phyloP scores from a whole-genome alignment of 768 basidiomycete genomes.

The Cystobasidiopsis lactophilus region DNA sequence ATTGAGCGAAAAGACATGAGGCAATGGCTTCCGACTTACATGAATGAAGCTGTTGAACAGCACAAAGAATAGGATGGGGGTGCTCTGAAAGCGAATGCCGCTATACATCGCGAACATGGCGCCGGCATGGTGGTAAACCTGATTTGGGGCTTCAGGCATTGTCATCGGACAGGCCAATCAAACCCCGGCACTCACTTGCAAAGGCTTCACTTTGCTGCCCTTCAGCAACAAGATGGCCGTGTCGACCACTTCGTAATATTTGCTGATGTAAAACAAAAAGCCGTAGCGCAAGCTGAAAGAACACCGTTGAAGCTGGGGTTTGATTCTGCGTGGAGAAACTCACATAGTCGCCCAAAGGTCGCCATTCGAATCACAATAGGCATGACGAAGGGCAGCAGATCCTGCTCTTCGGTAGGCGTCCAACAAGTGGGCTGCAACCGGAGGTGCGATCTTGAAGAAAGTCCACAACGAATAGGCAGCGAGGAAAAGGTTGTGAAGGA shows the following conservation, averaged over 20 bases:
- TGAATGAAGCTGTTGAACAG: constrained; percentile 20
- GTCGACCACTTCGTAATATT: constrained; percentile 16
- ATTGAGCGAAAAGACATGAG: constrained; percentile 6
- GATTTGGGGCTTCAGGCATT: no score
- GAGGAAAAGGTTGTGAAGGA: constrained; percentile 19
- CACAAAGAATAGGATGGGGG: constrained; percentile 15
- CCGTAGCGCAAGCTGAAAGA: constrained; percentile 8
- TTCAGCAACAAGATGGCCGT: constrained; percentile 20
- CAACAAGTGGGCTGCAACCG: constrained; percentile 1
- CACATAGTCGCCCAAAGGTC: constrained; percentile 10
- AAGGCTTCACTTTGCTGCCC: constrained; percentile 18
- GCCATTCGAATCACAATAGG: background rate
- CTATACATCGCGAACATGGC: constrained; percentile 17
- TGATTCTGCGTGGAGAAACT: no score
- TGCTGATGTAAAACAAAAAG: constrained; percentile 14
- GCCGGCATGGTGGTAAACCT: constrained; percentile 21
- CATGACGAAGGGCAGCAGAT: background rate
- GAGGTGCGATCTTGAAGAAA: constrained; percentile 5
- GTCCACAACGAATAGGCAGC: constrained; percentile 19
- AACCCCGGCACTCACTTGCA: background rate
- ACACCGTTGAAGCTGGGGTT: no score
- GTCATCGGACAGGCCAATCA: background rate
- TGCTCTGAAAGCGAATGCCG: constrained; percentile 11
- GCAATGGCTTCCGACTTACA: constrained; percentile 4
- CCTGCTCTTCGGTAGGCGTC: constrained; percentile 1